These are phyloP conservation scores for Penicillium verrucosum DNA, from an alignment of 2,329 filamentous ascomycete species.

Conservation along the genomic window DNA sequence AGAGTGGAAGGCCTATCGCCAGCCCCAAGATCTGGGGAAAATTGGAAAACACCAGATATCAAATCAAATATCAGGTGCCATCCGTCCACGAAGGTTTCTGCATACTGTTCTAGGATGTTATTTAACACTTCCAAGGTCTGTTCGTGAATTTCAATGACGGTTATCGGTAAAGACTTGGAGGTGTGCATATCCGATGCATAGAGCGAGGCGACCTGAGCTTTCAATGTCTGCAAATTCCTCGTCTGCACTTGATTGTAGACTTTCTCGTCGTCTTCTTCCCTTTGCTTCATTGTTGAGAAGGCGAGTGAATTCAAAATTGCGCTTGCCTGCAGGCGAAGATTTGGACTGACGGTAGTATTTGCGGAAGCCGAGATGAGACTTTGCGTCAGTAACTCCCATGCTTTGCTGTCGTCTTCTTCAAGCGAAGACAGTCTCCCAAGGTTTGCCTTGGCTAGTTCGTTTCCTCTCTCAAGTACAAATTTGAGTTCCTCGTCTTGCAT, in stretches of 20 bases:
- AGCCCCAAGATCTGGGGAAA: conserved; percentile 37
- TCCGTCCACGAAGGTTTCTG: conserved; percentile 75
- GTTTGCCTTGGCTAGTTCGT: conserved; percentile 70
- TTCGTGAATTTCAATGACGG: conserved; percentile 76
- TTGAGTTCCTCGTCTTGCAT: conserved; percentile 45
- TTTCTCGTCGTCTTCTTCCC: conserved; percentile 40
- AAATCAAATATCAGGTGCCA: conserved; percentile 86
- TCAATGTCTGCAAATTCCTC: conserved; percentile 66
- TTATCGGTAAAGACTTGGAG: conserved; percentile 58
- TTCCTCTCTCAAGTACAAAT: conserved; percentile 67
- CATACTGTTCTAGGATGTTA: conserved; percentile 79
- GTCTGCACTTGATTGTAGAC: conserved; percentile 63
- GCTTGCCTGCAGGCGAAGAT: conserved; percentile 52
- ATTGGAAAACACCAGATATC: conserved; percentile 74
- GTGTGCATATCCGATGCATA: conserved; percentile 53
- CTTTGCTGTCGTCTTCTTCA: conserved; percentile 60
- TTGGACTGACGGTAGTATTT: conserved; percentile 38
- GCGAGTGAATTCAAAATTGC: conserved; percentile 56
- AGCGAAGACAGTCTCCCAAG: conserved; percentile 69
- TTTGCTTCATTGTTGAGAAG: conserved; percentile 43
- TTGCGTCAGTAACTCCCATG: conserved; percentile 68
- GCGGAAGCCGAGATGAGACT: conserved; percentile 50
- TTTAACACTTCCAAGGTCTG: conserved; percentile 76
- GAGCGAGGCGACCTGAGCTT: conserved; percentile 58
- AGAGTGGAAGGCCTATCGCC: conserved; percentile 8